Evolutionary conservation across 768 basidiomycete genomes (phyloP).

Genomic region (Naganishia vaughanmartiniae): DNA sequence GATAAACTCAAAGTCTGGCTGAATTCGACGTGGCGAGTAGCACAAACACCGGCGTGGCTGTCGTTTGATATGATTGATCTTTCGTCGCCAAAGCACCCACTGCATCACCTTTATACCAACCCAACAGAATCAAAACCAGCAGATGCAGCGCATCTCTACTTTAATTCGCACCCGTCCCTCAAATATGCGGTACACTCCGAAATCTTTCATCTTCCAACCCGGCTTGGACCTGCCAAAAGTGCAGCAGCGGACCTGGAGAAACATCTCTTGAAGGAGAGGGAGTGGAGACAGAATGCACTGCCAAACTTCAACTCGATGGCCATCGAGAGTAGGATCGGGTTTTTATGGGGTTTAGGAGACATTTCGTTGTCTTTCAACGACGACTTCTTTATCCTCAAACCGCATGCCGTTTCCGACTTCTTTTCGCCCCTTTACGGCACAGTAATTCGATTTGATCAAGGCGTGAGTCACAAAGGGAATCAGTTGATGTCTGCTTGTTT

Average conservation of each 20-base stretch:
- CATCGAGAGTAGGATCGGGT: slow-evolving; percentile 45
- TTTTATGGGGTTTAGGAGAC: slow-evolving; percentile 42
- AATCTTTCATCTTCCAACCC: slow-evolving; percentile 46
- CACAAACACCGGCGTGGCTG: slow-evolving; percentile 46
- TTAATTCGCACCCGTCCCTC: slow-evolving; percentile 38
- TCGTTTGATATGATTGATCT: slow-evolving; percentile 42
- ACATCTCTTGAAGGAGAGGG: slow-evolving; percentile 35
- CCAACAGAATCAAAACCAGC: slow-evolving; percentile 7
- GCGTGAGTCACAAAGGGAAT: neutral
- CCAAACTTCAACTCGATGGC: slow-evolving; percentile 50
- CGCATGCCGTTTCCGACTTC: slow-evolving; percentile 43
- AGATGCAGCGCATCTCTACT: slow-evolving; percentile 23
- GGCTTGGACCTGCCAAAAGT: slow-evolving; percentile 34
- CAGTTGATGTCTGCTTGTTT: neutral
- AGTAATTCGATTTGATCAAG: slow-evolving; percentile 45
- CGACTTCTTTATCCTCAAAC: slow-evolving; percentile 46
- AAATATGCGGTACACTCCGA: slow-evolving; percentile 46
- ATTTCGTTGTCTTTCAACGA: slow-evolving; percentile 45
- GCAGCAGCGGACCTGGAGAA: neutral
- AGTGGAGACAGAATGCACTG: slow-evolving; percentile 41
- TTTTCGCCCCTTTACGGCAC: slow-evolving; percentile 47
- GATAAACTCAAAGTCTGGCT: slow-evolving; percentile 32
- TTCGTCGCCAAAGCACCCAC: slow-evolving; percentile 39
- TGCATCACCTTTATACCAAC: slow-evolving; percentile 36
- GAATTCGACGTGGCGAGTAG: slow-evolving; percentile 40